phyloP scores from a whole-genome alignment of 2,329 filamentous ascomycete genomes.

The Aspergillus japonicus region DNA sequence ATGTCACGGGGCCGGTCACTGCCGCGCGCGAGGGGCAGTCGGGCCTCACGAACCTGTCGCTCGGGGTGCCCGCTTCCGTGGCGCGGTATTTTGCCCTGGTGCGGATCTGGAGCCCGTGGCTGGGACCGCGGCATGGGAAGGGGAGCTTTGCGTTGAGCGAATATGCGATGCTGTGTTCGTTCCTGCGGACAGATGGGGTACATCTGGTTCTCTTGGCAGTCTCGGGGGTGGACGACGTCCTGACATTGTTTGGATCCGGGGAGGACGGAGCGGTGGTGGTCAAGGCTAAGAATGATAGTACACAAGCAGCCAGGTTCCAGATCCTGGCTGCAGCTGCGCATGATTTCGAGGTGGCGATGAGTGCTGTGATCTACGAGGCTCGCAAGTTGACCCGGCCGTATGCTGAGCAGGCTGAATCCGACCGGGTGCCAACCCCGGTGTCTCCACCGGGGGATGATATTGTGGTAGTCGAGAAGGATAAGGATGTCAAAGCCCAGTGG shows the following conservation, averaged over 20 bases:
- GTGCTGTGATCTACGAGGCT: conserved; percentile 85
- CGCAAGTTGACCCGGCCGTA: conserved; percentile 57
- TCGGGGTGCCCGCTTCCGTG: conserved; percentile 65
- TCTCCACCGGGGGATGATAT: conserved; percentile 43
- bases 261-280: conserved; percentile 65
- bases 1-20: conserved; percentile 57
- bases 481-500: conserved; percentile 56
- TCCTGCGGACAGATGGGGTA: conserved; percentile 68
- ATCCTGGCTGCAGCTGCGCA: conserved; percentile 71
- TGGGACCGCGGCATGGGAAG: conserved; percentile 82
- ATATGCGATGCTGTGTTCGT: conserved; percentile 75
- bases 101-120: conserved; percentile 77
- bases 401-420: conserved; percentile 15
- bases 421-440: conserved; percentile 19
- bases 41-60: conserved; percentile 52
- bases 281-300: conserved; percentile 69
- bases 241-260: conserved; percentile 67
- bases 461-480: conserved; percentile 45
- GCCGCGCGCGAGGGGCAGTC: conserved; percentile 57
- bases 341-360: conserved; percentile 71
- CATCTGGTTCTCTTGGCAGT: conserved; percentile 77
- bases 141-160: conserved; percentile 67
- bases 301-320: conserved; percentile 54
- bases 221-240: conserved; percentile 69
- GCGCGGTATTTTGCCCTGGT: conserved; percentile 80